phyloP scores from a whole-genome alignment of 306 rosid species.

The Vigna reflexopilosa region DNA sequence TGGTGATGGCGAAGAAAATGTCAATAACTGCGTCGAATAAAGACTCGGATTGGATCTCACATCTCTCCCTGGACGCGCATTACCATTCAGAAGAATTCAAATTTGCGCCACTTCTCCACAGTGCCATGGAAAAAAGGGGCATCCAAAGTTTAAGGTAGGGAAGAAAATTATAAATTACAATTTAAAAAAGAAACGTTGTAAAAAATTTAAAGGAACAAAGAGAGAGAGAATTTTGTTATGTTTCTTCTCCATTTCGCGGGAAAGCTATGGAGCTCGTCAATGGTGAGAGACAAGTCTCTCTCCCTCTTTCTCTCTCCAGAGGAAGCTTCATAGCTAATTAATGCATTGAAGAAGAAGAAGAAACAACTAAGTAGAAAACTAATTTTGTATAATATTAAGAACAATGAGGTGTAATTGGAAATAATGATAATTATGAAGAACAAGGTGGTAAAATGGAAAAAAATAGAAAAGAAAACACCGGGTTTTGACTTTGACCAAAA shows the following conservation, averaged over 20 bases:
- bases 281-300: slow-evolving; percentile 47
- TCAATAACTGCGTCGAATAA: slow-evolving; percentile 34
- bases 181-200: neutral
- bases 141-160: neutral
- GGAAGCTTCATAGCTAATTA: slow-evolving; percentile 44
- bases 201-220: neutral
- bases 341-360: neutral
- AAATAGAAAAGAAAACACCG: neutral
- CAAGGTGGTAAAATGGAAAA: neutral
- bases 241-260: slow-evolving; percentile 58
- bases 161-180: neutral
- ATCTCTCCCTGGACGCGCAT: slow-evolving; percentile 60
- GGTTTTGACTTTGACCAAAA: neutral
- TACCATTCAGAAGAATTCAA: slow-evolving; percentile 33
- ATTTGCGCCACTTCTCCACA: slow-evolving; percentile 41
- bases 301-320: slow-evolving; percentile 31
- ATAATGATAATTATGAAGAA: neutral
- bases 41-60: slow-evolving; percentile 61
- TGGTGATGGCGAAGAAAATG: neutral
- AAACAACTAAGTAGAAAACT: neutral
- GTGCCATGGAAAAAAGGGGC: slow-evolving; percentile 16
- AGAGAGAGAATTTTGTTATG: neutral
- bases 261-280: slow-evolving; percentile 62
- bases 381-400: neutral
- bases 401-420: neutral